Percentiles rank a stretch among this genome's conserved stretches.
phyloP scores from a whole-genome alignment of 2,329 filamentous ascomycete species.

The Pseudocercospora musae region DNA sequence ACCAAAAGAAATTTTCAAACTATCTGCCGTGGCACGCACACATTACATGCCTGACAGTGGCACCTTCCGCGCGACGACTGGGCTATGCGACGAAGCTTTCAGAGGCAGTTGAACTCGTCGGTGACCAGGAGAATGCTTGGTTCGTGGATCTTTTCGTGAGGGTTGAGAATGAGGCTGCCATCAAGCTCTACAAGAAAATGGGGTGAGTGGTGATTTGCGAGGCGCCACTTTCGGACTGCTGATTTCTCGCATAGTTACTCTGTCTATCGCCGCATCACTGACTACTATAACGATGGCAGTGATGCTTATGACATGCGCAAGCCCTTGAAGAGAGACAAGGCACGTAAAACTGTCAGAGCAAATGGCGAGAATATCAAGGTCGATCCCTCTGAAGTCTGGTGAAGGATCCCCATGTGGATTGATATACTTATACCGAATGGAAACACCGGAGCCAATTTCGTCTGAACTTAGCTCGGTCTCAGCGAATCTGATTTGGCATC shows the following conservation, averaged over 20 bases:
- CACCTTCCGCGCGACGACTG: slow-evolving; percentile 77
- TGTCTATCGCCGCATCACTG: slow-evolving; percentile 81
- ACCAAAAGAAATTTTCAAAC: slow-evolving; percentile 50
- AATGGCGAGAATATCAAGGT: slow-evolving; percentile 79
- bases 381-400: slow-evolving; percentile 83
- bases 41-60: slow-evolving; percentile 91
- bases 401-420: slow-evolving; percentile 24
- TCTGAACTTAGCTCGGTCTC: background rate
- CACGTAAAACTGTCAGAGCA: slow-evolving; percentile 70
- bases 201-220: slow-evolving; percentile 51
- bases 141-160: slow-evolving; percentile 95
- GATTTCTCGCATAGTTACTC: slow-evolving; percentile 55
- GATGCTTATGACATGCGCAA: slow-evolving; percentile 98
- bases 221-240: background rate
- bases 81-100: slow-evolving; percentile 84
- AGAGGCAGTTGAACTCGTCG: slow-evolving; percentile 74
- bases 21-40: slow-evolving; percentile 99
- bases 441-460: background rate
- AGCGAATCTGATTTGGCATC: background rate
- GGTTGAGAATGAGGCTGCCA: slow-evolving; percentile 81
- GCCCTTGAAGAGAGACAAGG: slow-evolving; percentile 74
- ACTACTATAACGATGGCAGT: slow-evolving; percentile 93
- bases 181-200: slow-evolving; percentile 83
- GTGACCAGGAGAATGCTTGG: slow-evolving; percentile 80
- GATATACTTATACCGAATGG: no score